Conservation (phyloP, 768 basidiomycete genomes). For the Gymnopilus junonius region DNA sequence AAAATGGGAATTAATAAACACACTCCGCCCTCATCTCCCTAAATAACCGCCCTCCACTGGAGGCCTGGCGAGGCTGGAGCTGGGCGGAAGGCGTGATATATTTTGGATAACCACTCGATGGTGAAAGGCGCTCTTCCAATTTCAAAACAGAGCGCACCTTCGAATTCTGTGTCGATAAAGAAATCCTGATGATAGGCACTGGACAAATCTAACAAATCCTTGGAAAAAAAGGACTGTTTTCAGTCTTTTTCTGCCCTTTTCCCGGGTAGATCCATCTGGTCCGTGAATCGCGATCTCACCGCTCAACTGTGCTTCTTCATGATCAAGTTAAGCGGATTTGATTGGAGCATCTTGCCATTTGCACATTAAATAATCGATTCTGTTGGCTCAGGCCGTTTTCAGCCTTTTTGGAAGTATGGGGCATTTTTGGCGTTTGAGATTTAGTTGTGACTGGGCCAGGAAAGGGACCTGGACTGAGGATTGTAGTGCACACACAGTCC, state of each 20-base stretch:
- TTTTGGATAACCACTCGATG: slow-evolving; percentile 47
- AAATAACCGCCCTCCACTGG: slow-evolving; percentile 30
- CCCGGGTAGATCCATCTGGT: no score
- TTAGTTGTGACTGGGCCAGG: no score
- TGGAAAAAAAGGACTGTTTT: no score
- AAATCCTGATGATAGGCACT: no score
- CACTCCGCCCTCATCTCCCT: slow-evolving; percentile 45
- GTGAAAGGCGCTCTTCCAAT: slow-evolving; percentile 49
- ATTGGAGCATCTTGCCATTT: neutral
- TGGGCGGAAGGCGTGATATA: slow-evolving; percentile 52
- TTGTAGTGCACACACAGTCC: no score
- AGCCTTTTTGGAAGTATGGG: neutral
- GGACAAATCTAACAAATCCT: no score
- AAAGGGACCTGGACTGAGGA: no score
- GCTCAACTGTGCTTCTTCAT: neutral
- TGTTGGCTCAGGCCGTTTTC: neutral
- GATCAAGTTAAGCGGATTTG: neutral
- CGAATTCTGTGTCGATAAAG: no score
- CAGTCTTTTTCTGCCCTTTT: no score
- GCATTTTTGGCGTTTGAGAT: neutral
- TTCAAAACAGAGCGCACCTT: slow-evolving; percentile 59
- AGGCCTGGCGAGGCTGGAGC: slow-evolving; percentile 8
- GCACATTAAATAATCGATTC: neutral
- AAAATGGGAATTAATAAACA: slow-evolving; percentile 59
- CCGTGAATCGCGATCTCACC: neutral